phyloP scores from a whole-genome alignment of 345 rosid genomes.

The Laguncularia racemosa region DNA sequence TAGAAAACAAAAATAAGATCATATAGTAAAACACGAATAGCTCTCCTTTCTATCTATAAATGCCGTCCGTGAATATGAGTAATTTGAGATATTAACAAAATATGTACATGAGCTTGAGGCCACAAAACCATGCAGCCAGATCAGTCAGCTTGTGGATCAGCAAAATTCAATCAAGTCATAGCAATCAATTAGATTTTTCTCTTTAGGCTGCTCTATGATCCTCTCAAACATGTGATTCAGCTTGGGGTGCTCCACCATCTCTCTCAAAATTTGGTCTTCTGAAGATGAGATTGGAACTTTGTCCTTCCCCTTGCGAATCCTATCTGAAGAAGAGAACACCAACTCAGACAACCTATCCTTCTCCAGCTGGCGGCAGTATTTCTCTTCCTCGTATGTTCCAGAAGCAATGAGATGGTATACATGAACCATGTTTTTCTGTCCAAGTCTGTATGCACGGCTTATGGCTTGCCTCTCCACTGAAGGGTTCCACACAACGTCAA shows the following conservation, averaged over 20 bases:
- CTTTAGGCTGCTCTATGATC: constrained; percentile 26
- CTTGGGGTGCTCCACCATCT: constrained; percentile 15
- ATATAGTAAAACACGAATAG: no score
- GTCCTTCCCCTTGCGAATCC: background rate
- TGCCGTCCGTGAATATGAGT: no score
- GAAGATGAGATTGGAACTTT: background rate
- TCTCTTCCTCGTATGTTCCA: constrained; percentile 45
- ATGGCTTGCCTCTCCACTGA: constrained; percentile 84
- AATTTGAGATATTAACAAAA: no score
- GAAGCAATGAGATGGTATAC: constrained; percentile 54
- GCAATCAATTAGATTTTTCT: constrained; percentile 11
- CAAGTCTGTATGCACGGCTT: constrained; percentile 64
- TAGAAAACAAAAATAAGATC: no score
- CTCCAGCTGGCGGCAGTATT: constrained; percentile 36
- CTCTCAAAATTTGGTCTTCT: constrained; percentile 29
- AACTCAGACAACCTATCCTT: constrained; percentile 47
- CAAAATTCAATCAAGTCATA: constrained; percentile 5
- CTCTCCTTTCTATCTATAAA: no score
- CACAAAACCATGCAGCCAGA: no score
- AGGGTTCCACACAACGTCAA: constrained; percentile 88
- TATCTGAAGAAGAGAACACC: constrained; percentile 33
- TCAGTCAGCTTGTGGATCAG: no score
- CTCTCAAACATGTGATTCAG: constrained; percentile 17
- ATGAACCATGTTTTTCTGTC: constrained; percentile 57
- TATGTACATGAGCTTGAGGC: no score